Conservation (phyloP, 768 basidiomycete species). For the Suillus clintonianus region DNA sequence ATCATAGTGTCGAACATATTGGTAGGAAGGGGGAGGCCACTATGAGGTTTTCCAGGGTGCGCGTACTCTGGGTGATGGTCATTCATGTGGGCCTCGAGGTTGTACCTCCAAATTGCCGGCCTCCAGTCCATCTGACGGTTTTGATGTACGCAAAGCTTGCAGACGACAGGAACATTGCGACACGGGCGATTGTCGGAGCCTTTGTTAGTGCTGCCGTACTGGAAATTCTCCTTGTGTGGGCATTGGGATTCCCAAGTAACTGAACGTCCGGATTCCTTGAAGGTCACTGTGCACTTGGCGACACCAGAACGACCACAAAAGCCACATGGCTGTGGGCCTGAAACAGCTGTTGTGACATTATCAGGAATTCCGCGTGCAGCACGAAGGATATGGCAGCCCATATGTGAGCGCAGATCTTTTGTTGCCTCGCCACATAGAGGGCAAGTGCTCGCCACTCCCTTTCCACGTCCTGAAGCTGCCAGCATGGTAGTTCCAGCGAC, state of each 20-base stretch:
- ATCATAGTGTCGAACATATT: neutral
- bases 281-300: neutral
- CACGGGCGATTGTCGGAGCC: neutral
- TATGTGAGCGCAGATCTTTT: constrained; percentile 4
- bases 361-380: neutral
- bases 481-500: too few relatives aligned
- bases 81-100: constrained; percentile 3
- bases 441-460: neutral
- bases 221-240: neutral
- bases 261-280: constrained; percentile 1
- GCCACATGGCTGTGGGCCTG: neutral
- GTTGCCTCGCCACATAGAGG: neutral
- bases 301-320: constrained; percentile 3
- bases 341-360: neutral
- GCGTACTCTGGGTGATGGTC: neutral
- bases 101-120: constrained; percentile 5
- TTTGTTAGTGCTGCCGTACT: neutral
- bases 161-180: constrained; percentile 2
- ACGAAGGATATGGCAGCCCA: constrained; percentile 5
- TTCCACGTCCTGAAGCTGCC: neutral
- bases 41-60: neutral
- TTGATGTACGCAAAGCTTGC: neutral
- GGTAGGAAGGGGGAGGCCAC: neutral
- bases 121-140: neutral
- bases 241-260: neutral